Percentiles rank a stretch among this genome's conserved stretches.
Evolutionary conservation across 202 grass and related monocot genomes (phyloP).

Genomic region (Sporobolus alterniflorus): DNA sequence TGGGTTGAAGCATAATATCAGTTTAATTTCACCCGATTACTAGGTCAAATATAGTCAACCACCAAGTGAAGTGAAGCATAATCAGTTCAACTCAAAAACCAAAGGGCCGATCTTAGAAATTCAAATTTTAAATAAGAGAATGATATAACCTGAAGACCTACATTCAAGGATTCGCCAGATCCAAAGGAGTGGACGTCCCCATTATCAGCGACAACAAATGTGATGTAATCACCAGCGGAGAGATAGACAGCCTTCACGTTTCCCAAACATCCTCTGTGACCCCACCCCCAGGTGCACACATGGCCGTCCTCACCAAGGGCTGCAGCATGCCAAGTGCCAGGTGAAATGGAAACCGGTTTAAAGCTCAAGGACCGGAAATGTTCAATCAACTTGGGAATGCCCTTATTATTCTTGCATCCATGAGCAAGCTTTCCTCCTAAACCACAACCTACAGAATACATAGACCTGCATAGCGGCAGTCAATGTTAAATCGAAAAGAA

Average conservation of each 20-base stretch:
- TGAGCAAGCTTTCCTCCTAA: constrained; percentile 84
- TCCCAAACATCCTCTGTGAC: constrained; percentile 61
- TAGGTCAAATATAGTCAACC: neutral
- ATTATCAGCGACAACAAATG: constrained; percentile 63
- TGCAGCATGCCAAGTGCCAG: constrained; percentile 70
- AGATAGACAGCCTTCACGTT: constrained; percentile 57
- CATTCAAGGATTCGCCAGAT: constrained; percentile 40
- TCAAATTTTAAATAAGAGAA: neutral
- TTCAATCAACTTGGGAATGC: constrained; percentile 49
- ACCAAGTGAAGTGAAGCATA: too few species aligned
- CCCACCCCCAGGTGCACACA: constrained; percentile 83
- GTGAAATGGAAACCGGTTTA: constrained; percentile 61
- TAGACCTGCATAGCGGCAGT: constrained; percentile 51
- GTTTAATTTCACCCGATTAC: neutral
- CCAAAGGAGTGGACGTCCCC: constrained; percentile 73
- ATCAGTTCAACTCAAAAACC: too few species aligned
- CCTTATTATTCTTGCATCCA: constrained; percentile 49
- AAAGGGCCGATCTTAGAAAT: too few species aligned
- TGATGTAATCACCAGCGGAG: constrained; percentile 60
- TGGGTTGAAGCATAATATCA: neutral
- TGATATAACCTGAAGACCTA: constrained; percentile 48
- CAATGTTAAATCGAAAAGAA: neutral
- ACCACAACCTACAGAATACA: constrained; percentile 85
- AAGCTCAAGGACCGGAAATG: constrained; percentile 61
- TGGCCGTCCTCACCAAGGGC: constrained; percentile 56